Base-by-base conservation (phyloP, 2,329 filamentous ascomycete species). In the Arthrobotrys pseudoclavata region DNA sequence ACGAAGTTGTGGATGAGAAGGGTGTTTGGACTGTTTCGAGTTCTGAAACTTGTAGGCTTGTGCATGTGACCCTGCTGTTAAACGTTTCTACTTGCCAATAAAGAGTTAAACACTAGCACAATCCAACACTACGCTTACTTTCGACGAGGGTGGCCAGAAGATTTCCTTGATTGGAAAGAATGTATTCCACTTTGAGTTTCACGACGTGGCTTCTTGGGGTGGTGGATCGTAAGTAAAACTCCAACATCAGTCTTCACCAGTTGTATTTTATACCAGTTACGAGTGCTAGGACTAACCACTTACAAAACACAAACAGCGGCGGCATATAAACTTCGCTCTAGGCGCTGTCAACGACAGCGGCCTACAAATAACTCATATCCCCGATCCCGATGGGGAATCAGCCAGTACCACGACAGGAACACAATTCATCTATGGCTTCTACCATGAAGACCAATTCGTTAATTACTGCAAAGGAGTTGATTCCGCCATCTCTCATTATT, bases 361-460 rank as follows among this genome's bases (percentile, higher is more conserved):
- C 6, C 4, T 52, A 4, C 48, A 52, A 31, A 52, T 52, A 3
- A 52, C 48, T 31, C 48, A 24, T 9, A 52, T 52, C 6, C 48
- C 15, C 2, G 48, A 52, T 52, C 20, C 48, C 24, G 40, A 42
- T 4, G 47, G 47, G 2, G 24, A 5, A 6, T 18, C 48, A 7
- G 48, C 48, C 22, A n/a, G 48, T 12, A 31, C 24, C 4, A 52
- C 48, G 31, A 52, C 22, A 15, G 48, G 48, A 9, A 29, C 48
- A 3, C n/a, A 52, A n/a, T 52, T 52, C 48, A 52, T 52, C 22
- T 52, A 52, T 18, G 48, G 48, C 4, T 52, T 52, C 48, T 52
- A 52, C 24, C 48, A 52, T 10, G 48, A 52, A 18, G 48, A 52
- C 1, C 29, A 4, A 2, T 52, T 52, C 12, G 5, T 26, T 24